Evolutionary conservation across 139 green algal species (phyloP), one percentile per base, ranked within the genome.

Genomic region (Chlamydomonas sphaeroides): DNA sequence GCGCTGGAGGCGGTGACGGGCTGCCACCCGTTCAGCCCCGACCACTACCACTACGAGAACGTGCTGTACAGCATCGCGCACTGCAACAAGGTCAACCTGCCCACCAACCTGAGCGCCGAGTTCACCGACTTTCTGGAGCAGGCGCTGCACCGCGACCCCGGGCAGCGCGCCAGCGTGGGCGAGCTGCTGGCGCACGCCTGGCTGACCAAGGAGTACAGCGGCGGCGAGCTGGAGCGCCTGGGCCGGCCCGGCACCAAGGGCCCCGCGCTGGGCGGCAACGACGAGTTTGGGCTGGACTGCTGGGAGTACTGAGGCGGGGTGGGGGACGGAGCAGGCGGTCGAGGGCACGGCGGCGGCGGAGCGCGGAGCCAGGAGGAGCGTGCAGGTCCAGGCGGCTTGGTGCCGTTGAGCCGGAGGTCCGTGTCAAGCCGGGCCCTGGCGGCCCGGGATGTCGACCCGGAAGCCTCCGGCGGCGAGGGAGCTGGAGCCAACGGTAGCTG

Each of bases 21-120:
- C 35, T 53, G 51, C 38, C 87, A 92, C 74, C 90, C 90, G 14
- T 93, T 89, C 76, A 84, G 65, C 71, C 86, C 65, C 25, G 83
- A 84, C 77, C 48, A 74, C 45, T 67, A 84, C 65, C 77, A 66
- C 26, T 84, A 67, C 65, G 65, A 84, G 28, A 84, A 84, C 49
- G 65, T 84, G 35, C 36, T 84, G 49, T 84, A 84, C 65, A 61
- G 33, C 26, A 84, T 84, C 15, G 77, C 77, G 35, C 65, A 84
- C 49, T 75, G 65, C 77, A 67, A 23, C 48, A 75, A 75, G 49
- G 77, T 84, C 48, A 84, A 84, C 63, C 65, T 84, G 35, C 77
- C 77, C 1, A 25, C 41, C 65, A 84, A 66, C 48, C 63, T 84
- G 4, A 61, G 35, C 35, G 65, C 48, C 14, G 77, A 84, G 65